phyloP scores from a whole-genome alignment of 225 moss, liverwort and hornwort genomes.

The Climacium dendroides region DNA sequence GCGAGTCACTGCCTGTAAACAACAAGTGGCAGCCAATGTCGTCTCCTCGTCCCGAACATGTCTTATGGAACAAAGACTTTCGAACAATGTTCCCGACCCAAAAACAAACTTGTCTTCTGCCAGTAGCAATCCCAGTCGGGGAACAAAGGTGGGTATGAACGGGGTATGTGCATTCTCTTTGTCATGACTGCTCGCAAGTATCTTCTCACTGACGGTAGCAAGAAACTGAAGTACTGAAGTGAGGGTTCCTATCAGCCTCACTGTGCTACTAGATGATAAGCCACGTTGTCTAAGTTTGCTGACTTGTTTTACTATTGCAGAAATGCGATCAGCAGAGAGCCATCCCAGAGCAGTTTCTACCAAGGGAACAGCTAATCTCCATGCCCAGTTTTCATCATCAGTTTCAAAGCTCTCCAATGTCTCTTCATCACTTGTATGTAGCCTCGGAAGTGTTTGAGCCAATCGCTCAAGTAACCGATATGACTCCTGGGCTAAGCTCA shows the following conservation, averaged over 20 bases:
- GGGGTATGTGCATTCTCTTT: constrained; percentile 15
- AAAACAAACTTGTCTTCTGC: constrained; percentile 46
- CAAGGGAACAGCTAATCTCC: constrained; percentile 78
- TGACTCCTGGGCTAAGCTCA: constrained; percentile 60
- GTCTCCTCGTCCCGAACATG: constrained; percentile 36
- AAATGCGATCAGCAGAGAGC: constrained; percentile 51
- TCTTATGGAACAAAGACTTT: constrained; percentile 33
- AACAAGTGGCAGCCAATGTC: constrained; percentile 49
- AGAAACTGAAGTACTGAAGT: constrained; percentile 79
- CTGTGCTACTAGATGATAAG: neutral
- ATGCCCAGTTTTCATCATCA: constrained; percentile 62
- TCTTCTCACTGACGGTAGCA: constrained; percentile 61
- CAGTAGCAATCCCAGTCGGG: constrained; percentile 67
- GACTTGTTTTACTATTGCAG: constrained; percentile 12
- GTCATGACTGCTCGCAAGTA: constrained; percentile 23
- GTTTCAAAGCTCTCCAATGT: constrained; percentile 7
- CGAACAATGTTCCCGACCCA: constrained; percentile 22
- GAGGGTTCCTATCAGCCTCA: constrained; percentile 36
- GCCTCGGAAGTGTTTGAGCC: constrained; percentile 57
- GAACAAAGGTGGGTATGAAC: constrained; percentile 88
- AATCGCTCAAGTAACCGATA: constrained; percentile 66
- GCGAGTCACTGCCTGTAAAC: constrained; percentile 54
- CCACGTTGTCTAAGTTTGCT: neutral
- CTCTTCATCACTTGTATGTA: constrained; percentile 39
- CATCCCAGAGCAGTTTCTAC: constrained; percentile 79